These are phyloP conservation scores for Candida boleticola DNA, from an alignment of 805 yeast species.

Conservation along the genomic window DNA sequence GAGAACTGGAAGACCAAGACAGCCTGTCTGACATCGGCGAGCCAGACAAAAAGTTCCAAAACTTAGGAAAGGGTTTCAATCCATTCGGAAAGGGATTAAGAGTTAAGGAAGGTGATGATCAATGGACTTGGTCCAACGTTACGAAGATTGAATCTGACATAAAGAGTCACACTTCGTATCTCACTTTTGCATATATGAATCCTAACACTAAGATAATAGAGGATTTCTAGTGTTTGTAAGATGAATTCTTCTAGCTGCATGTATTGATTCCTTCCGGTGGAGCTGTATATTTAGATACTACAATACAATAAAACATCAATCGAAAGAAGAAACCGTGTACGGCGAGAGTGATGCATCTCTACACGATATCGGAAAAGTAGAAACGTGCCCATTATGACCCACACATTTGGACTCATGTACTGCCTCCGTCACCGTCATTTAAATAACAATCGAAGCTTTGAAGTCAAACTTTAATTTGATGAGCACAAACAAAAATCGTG, in stretches of 20 bases:
- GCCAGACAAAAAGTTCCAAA: slow-evolving; percentile 28
- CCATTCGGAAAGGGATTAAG: slow-evolving; percentile 92
- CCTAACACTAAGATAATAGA: slow-evolving; percentile 9
- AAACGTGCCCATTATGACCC: no score
- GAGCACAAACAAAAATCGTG: no score
- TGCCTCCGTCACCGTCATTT: no score
- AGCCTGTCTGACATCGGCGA: background rate
- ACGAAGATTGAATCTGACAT: slow-evolving; percentile 80
- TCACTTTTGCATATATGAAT: slow-evolving; percentile 76
- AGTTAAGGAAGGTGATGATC: slow-evolving; percentile 82
- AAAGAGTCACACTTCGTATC: slow-evolving; percentile 90
- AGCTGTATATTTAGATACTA: background rate
- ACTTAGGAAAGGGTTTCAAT: slow-evolving; percentile 57
- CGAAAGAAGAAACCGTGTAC: no score
- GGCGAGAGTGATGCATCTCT: no score
- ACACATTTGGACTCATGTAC: no score
- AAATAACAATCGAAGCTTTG: no score
- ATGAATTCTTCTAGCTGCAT: no score
- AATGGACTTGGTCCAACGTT: slow-evolving; percentile 79
- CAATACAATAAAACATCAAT: background rate
- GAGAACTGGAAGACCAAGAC: slow-evolving; percentile 11
- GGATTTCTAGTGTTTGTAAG: no score
- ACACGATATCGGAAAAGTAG: no score
- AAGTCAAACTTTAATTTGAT: no score
- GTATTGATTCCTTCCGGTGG: no score